Evolutionary conservation across 1,284 basidiomycete genomes (phyloP).

Genomic region (Papiliotrema nemorosa): DNA sequence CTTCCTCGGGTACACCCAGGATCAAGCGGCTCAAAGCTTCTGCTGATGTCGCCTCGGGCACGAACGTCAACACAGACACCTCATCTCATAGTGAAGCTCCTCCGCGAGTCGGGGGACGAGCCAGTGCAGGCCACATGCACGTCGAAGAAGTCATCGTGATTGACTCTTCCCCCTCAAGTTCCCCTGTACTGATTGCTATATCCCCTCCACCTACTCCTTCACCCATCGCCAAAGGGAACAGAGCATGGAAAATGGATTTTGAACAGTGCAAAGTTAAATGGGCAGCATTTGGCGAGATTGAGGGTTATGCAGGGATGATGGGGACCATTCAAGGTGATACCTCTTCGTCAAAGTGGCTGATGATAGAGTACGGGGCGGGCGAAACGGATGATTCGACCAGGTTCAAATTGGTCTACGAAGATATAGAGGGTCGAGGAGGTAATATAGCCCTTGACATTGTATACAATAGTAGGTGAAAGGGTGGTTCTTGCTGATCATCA

Average conservation of each 20-base stretch:
- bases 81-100: too few relatives aligned
- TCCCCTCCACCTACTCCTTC: conserved; percentile 3
- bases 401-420: conserved; percentile 18
- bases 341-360: conserved; percentile 1
- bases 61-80: too few relatives aligned
- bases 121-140: too few relatives aligned
- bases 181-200: background rate
- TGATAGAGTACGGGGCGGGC: conserved; percentile 8
- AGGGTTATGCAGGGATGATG: conserved; percentile 25
- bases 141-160: too few relatives aligned
- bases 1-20: too few relatives aligned
- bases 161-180: background rate
- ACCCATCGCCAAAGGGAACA: background rate
- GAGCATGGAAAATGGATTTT: conserved; percentile 15
- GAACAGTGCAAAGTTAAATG: conserved; percentile 3
- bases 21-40: too few relatives aligned
- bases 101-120: too few relatives aligned
- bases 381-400: conserved; percentile 12
- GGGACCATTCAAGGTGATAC: conserved; percentile 14
- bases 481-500: background rate
- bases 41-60: too few relatives aligned
- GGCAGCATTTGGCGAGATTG: conserved; percentile 10
- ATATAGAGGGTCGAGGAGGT: conserved; percentile 16
- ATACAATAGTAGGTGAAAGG: conserved; percentile 13
- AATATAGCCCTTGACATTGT: conserved; percentile 9